phyloP scores from a whole-genome alignment of 2,329 filamentous ascomycete species.

The Septoria linicola region DNA sequence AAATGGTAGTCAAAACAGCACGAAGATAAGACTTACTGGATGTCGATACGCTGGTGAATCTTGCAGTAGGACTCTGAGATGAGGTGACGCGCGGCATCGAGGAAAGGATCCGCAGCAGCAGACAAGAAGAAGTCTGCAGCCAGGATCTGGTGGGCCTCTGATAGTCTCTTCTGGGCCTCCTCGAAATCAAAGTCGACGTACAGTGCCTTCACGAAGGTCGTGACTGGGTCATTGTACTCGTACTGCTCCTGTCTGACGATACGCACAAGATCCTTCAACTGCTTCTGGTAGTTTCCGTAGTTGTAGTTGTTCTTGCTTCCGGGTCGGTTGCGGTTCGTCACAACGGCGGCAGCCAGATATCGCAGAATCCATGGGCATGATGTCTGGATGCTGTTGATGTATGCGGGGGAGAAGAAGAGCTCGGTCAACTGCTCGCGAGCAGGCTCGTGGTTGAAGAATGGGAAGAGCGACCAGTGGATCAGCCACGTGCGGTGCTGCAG shows the following conservation, averaged over 20 bases:
- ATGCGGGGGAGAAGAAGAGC: conserved; percentile 93
- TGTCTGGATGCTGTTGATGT: conserved; percentile 99
- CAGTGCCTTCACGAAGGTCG: conserved; percentile 91
- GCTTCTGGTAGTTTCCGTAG: conserved; percentile 95
- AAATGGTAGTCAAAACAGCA: not conserved
- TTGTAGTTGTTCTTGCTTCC: conserved; percentile 95
- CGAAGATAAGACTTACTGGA: conserved; percentile 60
- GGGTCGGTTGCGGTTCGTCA: conserved; percentile 71
- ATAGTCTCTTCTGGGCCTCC: conserved; percentile 86
- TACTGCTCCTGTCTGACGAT: conserved; percentile 96
- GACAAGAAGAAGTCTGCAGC: conserved; percentile 94
- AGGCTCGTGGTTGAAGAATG: conserved; percentile 95
- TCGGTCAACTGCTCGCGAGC: conserved; percentile 90
- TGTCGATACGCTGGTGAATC: conserved; percentile 98
- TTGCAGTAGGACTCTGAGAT: conserved; percentile 99
- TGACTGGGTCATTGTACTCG: conserved; percentile 95
- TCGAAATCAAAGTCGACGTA: conserved; percentile 98
- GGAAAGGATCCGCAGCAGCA: conserved; percentile 79
- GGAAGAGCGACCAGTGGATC: conserved; percentile 97
- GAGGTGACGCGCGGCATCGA: conserved; percentile 89
- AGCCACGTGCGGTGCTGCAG: conserved; percentile 96
- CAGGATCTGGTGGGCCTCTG: conserved; percentile 84
- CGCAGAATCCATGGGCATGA: conserved; percentile 94
- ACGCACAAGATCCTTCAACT: conserved; percentile 94
- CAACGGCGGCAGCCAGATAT: conserved; percentile 90